A percentile compares a stretch with the other conserved stretches of the same genome.
Conservation (phyloP, 768 basidiomycete species). For the Pluteus cervinus region DNA sequence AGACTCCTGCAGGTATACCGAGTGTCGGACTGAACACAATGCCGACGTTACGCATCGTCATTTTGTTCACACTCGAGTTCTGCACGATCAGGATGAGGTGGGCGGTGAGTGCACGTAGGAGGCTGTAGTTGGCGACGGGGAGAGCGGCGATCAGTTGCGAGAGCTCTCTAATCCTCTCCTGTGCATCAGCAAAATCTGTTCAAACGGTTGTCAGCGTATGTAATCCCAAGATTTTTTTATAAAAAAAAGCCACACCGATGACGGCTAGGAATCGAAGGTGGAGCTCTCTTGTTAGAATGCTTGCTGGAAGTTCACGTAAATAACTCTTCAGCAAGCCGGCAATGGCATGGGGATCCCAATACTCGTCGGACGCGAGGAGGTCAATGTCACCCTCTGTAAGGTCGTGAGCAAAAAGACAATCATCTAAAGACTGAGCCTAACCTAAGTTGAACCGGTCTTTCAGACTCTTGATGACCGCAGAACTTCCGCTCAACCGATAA, state of each 20-base stretch:
- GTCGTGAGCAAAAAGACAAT: slow-evolving; percentile 5
- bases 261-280: slow-evolving; percentile 89
- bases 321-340: slow-evolving; percentile 92
- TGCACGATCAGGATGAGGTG: slow-evolving; percentile 94
- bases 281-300: slow-evolving; percentile 87
- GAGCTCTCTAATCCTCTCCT: slow-evolving; percentile 85
- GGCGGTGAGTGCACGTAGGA: slow-evolving; percentile 89
- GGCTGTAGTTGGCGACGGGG: slow-evolving; percentile 88
- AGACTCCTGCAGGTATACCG: slow-evolving; percentile 96
- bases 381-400: slow-evolving; percentile 91
- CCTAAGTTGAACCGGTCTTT: slow-evolving; percentile 92
- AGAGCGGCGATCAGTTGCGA: slow-evolving; percentile 80
- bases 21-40: slow-evolving; percentile 98
- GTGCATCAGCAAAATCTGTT: slow-evolving; percentile 81
- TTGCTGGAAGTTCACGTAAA: slow-evolving; percentile 88
- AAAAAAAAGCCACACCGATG: slow-evolving; percentile 69
- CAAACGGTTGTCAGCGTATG: too few species aligned
- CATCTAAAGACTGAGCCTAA: slow-evolving; percentile 29
- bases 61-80: slow-evolving; percentile 88
- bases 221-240: too few species aligned
- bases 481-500: slow-evolving; percentile 91
- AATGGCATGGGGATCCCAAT: slow-evolving; percentile 97
- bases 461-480: slow-evolving; percentile 89
- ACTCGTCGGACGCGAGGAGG: slow-evolving; percentile 80
- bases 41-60: slow-evolving; percentile 98